Percentiles rank a stretch among this genome's conserved stretches.
Evolutionary conservation across 345 rosid genomes (phyloP).

Genomic region (Sapria himalayana): DNA sequence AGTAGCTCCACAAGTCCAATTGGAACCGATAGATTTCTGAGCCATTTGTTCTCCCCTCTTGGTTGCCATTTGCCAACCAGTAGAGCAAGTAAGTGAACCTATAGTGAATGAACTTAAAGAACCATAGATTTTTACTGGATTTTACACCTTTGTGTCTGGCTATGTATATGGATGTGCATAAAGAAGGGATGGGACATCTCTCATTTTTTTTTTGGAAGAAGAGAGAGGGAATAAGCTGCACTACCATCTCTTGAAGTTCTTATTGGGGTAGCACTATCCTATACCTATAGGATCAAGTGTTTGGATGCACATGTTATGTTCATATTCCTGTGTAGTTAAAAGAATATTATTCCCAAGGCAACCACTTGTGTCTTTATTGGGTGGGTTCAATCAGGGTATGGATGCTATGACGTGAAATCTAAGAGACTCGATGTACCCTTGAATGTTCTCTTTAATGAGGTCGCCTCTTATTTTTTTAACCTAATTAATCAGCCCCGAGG

Average conservation of each 20-base stretch:
- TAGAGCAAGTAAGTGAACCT: constrained; percentile 8
- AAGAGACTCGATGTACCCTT: constrained; percentile 6
- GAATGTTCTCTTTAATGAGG: constrained; percentile 3
- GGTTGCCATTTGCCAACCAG: constrained; percentile 5
- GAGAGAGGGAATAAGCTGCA: too few species aligned
- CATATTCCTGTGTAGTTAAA: too few species aligned
- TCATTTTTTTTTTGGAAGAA: too few species aligned
- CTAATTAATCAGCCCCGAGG: too few species aligned
- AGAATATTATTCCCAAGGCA: constrained; percentile 2
- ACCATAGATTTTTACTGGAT: constrained; percentile 1
- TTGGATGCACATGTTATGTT: too few species aligned
- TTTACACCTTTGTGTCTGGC: constrained; percentile 6
- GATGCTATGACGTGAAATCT: constrained; percentile 8
- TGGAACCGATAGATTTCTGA: constrained; percentile 4
- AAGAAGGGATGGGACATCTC: too few species aligned
- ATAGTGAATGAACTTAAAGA: constrained; percentile 5
- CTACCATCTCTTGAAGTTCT: too few species aligned
- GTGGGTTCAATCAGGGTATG: constrained; percentile 5
- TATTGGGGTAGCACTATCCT: too few species aligned
- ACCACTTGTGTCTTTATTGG: constrained; percentile 4
- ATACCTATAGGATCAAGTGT: too few species aligned
- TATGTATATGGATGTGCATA: too few species aligned
- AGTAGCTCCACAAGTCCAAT: constrained; percentile 4
- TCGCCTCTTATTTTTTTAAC: too few species aligned
- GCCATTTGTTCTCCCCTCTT: constrained; percentile 7